phyloP scores from a whole-genome alignment of 1,284 basidiomycete genomes.

The Ceratorhiza oryzae-sativae region DNA sequence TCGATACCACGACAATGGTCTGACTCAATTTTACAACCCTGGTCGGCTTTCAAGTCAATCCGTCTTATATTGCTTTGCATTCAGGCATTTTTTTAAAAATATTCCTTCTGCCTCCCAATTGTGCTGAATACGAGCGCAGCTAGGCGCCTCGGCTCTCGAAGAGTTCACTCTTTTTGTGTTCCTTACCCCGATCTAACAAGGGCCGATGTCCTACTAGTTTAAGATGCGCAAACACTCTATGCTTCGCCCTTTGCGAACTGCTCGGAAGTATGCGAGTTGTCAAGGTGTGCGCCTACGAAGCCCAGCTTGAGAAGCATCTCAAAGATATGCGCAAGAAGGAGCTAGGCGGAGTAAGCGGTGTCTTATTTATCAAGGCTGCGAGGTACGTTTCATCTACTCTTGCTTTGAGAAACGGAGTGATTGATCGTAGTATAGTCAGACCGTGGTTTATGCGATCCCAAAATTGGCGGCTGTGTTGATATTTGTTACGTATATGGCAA shows the following conservation, averaged over 20 bases:
- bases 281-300: conserved; percentile 43
- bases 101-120: conserved; percentile 46
- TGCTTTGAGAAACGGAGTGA: conserved; percentile 67
- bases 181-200: conserved; percentile 64
- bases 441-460: conserved; percentile 73
- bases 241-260: conserved; percentile 81
- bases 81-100: conserved; percentile 64
- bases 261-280: conserved; percentile 61
- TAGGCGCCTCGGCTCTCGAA: conserved; percentile 67
- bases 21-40: too few relatives aligned
- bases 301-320: conserved; percentile 61
- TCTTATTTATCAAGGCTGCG: conserved; percentile 66
- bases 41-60: conserved; percentile 69
- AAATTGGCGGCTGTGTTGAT: conserved; percentile 82
- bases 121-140: background rate
- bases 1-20: too few relatives aligned
- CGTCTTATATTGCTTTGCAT: conserved; percentile 73
- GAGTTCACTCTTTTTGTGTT: conserved; percentile 81
- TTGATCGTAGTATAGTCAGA: conserved; percentile 59
- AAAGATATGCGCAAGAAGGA: conserved; percentile 66
- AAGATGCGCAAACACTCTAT: conserved; percentile 78
- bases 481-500: conserved; percentile 78
- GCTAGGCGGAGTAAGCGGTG: conserved; percentile 62
- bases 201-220: conserved; percentile 59
- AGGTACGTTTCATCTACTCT: conserved; percentile 58